These are phyloP conservation scores for Protea cynaroides DNA, from an alignment of 164 flowering plant genomes.

Conservation along the genomic window DNA sequence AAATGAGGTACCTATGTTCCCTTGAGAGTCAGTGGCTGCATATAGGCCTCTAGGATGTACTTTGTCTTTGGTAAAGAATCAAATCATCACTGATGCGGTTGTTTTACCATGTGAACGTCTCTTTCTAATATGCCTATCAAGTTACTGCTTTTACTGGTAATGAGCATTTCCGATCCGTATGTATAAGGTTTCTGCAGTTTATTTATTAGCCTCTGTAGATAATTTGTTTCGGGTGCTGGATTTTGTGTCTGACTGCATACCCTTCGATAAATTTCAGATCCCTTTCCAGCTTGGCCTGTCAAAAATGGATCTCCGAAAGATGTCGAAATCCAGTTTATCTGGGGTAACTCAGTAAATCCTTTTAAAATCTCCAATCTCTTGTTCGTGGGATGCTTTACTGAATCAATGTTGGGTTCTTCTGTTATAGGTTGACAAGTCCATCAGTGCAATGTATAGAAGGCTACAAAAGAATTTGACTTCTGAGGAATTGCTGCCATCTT, in stretches of 20 bases:
- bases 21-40: neutral
- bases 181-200: neutral
- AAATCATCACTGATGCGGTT: neutral
- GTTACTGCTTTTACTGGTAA: neutral
- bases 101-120: neutral
- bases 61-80: neutral
- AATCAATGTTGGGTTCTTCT: neutral
- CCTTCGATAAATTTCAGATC: conserved; percentile 45
- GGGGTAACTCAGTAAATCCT: conserved; percentile 47
- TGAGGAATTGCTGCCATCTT: conserved; percentile 86
- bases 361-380: neutral
- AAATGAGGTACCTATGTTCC: neutral
- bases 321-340: conserved; percentile 78
- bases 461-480: conserved; percentile 87
- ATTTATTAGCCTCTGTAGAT: neutral
- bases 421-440: conserved; percentile 79
- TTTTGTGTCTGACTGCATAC: neutral
- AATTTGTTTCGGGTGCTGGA: neutral
- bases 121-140: neutral
- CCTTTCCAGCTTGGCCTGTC: conserved; percentile 94
- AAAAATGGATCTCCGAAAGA: conserved; percentile 86
- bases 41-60: neutral
- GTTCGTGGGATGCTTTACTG: neutral
- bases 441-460: conserved; percentile 70
- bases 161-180: neutral